A percentile compares a stretch with the other conserved stretches of the same genome.
These are phyloP conservation scores for Phaffomyces thermotolerans DNA, from an alignment of 805 yeast genomes.

Conservation along the genomic window DNA sequence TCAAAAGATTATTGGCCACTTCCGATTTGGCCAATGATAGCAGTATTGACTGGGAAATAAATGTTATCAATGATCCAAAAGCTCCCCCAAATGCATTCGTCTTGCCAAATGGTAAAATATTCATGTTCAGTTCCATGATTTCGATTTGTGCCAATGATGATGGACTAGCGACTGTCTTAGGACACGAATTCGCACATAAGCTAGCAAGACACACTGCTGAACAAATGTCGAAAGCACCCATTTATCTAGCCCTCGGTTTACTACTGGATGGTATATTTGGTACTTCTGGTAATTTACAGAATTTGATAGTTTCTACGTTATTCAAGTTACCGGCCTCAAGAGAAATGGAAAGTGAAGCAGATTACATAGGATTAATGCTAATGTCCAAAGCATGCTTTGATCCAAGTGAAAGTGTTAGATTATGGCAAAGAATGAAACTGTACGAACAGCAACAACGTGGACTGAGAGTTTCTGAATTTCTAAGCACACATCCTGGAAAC, in stretches of 20 bases:
- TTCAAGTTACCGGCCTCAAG: slow-evolving; percentile 81
- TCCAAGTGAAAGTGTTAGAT: slow-evolving; percentile 61
- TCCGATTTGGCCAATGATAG: slow-evolving; percentile 33
- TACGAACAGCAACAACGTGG: slow-evolving; percentile 33
- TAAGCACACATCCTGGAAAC: slow-evolving; percentile 88
- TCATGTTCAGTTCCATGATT: slow-evolving; percentile 73
- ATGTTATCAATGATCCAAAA: slow-evolving; percentile 62
- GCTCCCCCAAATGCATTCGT: slow-evolving; percentile 96
- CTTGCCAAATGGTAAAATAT: slow-evolving; percentile 92
- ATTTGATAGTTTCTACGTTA: slow-evolving; percentile 45
- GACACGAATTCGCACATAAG: slow-evolving; percentile 94
- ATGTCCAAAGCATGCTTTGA: slow-evolving; percentile 88
- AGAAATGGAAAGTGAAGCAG: slow-evolving; percentile 95
- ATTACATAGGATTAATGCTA: slow-evolving; percentile 84
- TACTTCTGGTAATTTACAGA: slow-evolving; percentile 38
- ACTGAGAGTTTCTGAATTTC: slow-evolving; percentile 42
- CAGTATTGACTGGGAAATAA: slow-evolving; percentile 62
- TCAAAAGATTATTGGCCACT: slow-evolving; percentile 55
- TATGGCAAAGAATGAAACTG: slow-evolving; percentile 79
- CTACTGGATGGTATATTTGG: slow-evolving; percentile 58
- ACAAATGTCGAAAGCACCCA: slow-evolving; percentile 68
- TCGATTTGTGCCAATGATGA: slow-evolving; percentile 76
- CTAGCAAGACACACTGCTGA: slow-evolving; percentile 89
- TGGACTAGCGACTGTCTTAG: slow-evolving; percentile 89
- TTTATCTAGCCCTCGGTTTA: slow-evolving; percentile 49